phyloP scores from a whole-genome alignment of 2,329 filamentous ascomycete species.

The Nothophaeocryptopus gaeumannii region DNA sequence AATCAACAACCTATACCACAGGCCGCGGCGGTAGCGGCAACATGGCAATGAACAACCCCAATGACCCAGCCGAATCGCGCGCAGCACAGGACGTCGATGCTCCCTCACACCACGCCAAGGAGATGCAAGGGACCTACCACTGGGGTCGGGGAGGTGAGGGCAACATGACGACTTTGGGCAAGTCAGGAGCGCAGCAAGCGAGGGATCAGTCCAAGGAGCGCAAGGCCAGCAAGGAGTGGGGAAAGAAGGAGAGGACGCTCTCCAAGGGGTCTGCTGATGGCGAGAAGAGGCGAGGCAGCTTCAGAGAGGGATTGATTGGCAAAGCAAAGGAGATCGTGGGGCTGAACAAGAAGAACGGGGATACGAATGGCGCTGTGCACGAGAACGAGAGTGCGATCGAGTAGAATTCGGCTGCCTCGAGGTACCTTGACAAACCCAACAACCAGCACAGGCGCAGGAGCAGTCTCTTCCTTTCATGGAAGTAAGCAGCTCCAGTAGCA shows the following conservation, averaged over 20 bases:
- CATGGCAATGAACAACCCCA: constrained; percentile 71
- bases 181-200: constrained; percentile 34
- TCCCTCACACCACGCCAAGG: constrained; percentile 44
- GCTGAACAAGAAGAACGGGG: constrained; percentile 39
- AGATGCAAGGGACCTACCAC: constrained; percentile 61
- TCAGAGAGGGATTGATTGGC: constrained; percentile 46
- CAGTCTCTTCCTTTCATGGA: too few relatives aligned
- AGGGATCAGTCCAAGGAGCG: constrained; percentile 33
- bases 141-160: constrained; percentile 73
- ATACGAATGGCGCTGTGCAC: background rate
- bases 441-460: too few relatives aligned
- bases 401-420: background rate
- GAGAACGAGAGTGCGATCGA: constrained; percentile 21
- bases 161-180: constrained; percentile 57
- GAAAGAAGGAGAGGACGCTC: constrained; percentile 24
- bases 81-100: constrained; percentile 78
- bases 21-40: constrained; percentile 86
- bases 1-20: constrained; percentile 79
- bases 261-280: constrained; percentile 15
- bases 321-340: constrained; percentile 54
- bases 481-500: too few relatives aligned
- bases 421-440: too few relatives aligned
- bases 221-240: constrained; percentile 35
- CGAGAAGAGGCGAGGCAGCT: constrained; percentile 24
- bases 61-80: constrained; percentile 65